Conservation (phyloP, 371 early-diverging fungal genomes). For the Encephalitozoon intestinalis region DNA sequence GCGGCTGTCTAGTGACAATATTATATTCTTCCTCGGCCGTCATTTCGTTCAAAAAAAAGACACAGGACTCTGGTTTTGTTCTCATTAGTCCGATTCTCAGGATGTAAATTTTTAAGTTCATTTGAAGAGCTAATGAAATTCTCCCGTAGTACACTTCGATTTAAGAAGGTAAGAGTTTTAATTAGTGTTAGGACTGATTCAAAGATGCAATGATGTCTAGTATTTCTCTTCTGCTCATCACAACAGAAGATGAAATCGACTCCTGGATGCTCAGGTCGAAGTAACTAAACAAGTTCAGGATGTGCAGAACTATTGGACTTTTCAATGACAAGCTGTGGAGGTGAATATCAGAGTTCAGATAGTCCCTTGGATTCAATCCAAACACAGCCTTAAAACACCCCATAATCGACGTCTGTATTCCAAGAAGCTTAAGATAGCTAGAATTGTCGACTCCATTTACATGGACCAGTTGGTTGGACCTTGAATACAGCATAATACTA, state of each 20-base stretch:
- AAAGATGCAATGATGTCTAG: neutral
- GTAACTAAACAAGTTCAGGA: neutral
- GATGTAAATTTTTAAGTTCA: slow-evolving; percentile 4
- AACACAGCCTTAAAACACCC: neutral
- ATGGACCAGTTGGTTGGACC: neutral
- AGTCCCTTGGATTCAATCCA: neutral
- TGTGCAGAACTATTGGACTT: neutral
- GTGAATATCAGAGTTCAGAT: neutral
- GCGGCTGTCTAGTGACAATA: neutral
- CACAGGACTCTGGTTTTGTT: slow-evolving; percentile 6
- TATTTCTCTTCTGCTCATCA: neutral
- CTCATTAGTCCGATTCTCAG: neutral
- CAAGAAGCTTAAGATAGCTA: neutral
- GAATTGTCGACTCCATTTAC: neutral
- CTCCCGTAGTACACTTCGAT: too few species aligned
- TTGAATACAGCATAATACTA: slow-evolving; percentile 1
- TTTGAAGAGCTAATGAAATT: neutral
- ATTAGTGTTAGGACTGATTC: neutral
- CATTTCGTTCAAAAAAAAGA: slow-evolving; percentile 3
- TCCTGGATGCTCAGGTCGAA: neutral
- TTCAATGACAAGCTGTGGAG: neutral
- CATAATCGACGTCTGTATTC: neutral
- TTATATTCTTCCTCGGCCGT: neutral
- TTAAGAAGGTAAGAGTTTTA: too few species aligned
- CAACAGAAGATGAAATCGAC: neutral